Percentiles rank a stretch among this genome's conserved stretches.
Conservation (phyloP, 2,329 filamentous ascomycete genomes). For the Neopestalotiopsis sp. region DNA sequence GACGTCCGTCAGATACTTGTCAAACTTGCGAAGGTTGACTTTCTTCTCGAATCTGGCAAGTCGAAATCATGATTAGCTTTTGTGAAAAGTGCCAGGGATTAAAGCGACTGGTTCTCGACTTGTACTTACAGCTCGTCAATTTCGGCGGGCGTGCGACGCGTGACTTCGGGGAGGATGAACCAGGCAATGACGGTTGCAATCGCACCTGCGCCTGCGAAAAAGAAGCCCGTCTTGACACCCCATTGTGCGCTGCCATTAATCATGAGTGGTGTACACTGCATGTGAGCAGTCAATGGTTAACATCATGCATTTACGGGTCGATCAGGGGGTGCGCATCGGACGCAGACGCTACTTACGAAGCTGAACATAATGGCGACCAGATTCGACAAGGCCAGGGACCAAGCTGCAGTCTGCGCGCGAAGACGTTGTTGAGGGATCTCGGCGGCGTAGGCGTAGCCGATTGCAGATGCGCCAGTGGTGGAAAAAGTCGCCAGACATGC, state of each 20-base stretch:
- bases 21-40: conserved; percentile 16
- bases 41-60: conserved; percentile 13
- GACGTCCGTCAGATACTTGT: conserved; percentile 11
- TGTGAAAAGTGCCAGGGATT: too few relatives aligned
- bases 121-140: conserved; percentile 15
- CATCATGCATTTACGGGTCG: background rate
- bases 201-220: conserved; percentile 4
- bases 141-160: conserved; percentile 10
- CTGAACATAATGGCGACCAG: conserved; percentile 13
- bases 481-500: conserved; percentile 11
- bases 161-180: conserved; percentile 15
- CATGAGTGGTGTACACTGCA: conserved; percentile 5
- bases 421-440: conserved; percentile 12
- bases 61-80: background rate
- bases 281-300: background rate
- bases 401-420: conserved; percentile 10
- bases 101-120: too few relatives aligned
- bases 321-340: background rate
- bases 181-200: conserved; percentile 6
- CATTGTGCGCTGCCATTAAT: conserved; percentile 7
- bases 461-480: conserved; percentile 13
- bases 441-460: conserved; percentile 14
- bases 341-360: background rate
- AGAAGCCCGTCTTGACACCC: conserved; percentile 14
- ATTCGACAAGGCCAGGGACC: conserved; percentile 11